Base-by-base conservation (phyloP, 148 eudicot genomes). In the Cornus florida region DNA sequence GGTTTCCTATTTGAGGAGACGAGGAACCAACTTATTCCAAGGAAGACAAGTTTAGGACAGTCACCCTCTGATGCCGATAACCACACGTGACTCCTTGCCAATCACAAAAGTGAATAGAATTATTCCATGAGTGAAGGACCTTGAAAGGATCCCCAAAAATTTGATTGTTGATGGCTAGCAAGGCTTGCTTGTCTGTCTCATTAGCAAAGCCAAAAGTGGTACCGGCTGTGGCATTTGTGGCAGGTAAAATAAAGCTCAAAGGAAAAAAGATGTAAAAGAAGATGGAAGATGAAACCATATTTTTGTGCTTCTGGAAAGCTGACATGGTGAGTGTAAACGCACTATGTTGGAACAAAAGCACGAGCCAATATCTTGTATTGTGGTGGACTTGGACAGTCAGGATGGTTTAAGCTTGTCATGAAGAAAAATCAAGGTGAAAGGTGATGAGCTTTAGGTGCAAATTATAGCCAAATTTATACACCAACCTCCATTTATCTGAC, bases 1-100 rank as follows among this genome's bases (percentile, higher is more conserved):
- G 75, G 62, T 72, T 72, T 12, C 75, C 75, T 14, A 72, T 72
- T 8, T 50, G 39, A 60, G 66, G 66, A 17, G 66, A 60, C 23
- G 20, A 5, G 6, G 22, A 60, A 19, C 66, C 66, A 2, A 5
- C 24, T n/a, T 20, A 60, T 3, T 60, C 0, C 20, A 19, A 24
- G 3, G 24, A 60, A 2, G 38, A 48, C 7, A 72, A 19, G 64
- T 72, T 10, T 23, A 72, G 19, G 5, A 39, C 39, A 1, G 38
- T 23, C 24, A 53, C 66, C 20, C 66, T 60, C 24, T 17, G n/a
- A 60, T n/a, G n/a, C 22, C 66, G 23, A 1, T 1, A 24, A 20
- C 66, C 24, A 22, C 75, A 72, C 0, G 4, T 23, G 24, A 72
- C 65, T 2, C 75, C 75, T 2, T 24, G 5, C 75, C 65, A 72